These are phyloP conservation scores for Rhodotorula graminis DNA, from an alignment of 768 basidiomycete species.

Conservation along the genomic window DNA sequence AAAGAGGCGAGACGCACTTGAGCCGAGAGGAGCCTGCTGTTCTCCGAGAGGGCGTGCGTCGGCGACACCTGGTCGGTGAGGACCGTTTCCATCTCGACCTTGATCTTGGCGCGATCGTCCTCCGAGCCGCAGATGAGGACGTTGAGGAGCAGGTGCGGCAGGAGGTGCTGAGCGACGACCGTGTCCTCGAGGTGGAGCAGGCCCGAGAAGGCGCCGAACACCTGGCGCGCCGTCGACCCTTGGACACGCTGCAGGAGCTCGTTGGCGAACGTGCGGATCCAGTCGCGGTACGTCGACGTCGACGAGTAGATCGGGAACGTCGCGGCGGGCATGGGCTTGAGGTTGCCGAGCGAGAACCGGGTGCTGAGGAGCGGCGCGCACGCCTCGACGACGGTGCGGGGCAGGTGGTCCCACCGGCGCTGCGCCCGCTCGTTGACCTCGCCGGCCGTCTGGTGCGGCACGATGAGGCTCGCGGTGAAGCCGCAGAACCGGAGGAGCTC, in stretches of 20 bases:
- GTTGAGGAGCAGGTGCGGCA: constrained; percentile 87
- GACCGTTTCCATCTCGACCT: constrained; percentile 70
- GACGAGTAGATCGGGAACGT: constrained; percentile 72
- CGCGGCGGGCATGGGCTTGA: constrained; percentile 40
- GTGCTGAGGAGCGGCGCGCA: constrained; percentile 70
- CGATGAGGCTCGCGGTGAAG: constrained; percentile 71
- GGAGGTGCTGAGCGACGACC: constrained; percentile 80
- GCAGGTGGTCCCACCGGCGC: constrained; percentile 68
- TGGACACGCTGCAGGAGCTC: constrained; percentile 61
- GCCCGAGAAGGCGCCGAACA: constrained; percentile 74
- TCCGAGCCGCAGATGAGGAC: constrained; percentile 71
- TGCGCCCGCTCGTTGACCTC: constrained; percentile 6
- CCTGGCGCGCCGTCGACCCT: constrained; percentile 47
- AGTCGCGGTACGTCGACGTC: constrained; percentile 82
- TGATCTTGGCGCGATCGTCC: constrained; percentile 61
- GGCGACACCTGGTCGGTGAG: constrained; percentile 77
- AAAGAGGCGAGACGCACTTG: constrained; percentile 58
- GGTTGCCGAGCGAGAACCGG: constrained; percentile 55
- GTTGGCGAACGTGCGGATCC: constrained; percentile 85
- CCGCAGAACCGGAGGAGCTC: constrained; percentile 80
- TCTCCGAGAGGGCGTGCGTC: constrained; percentile 57
- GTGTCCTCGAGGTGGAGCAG: constrained; percentile 76
- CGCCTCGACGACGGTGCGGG: constrained; percentile 77
- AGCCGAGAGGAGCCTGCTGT: constrained; percentile 86
- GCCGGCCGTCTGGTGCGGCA: constrained; percentile 40